Evolutionary conservation across 1,284 basidiomycete genomes (phyloP), one percentile per base, ranked within the genome.

Genomic region (Pulveroboletus sp.): DNA sequence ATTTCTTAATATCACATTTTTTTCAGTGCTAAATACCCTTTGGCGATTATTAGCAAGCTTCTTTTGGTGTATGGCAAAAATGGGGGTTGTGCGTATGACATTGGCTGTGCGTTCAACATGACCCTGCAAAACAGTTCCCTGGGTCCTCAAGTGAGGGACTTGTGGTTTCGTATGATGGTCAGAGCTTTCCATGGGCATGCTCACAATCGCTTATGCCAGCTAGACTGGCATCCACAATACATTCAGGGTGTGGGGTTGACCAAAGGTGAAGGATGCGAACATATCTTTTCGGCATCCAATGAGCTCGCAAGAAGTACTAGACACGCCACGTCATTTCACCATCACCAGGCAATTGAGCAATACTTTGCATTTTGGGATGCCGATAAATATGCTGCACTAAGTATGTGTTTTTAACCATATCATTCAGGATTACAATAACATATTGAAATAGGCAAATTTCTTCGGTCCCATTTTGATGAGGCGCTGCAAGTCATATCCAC

Each of bases 131-230:
- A 21, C 19, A 61, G 60, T 21, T 19, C 3, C 4, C 2, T 59
- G 1, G 41, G 50, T 2, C 9, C 35, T 3, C 24, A 12, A 29
- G 41, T 33, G 1, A 29, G 15, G 1, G 9, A 32, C 1, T 53
- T 56, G 9, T 32, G 41, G 2, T 8, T 61, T 1, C 36, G n/a
- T 0, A 41, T 65, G 0, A 61, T 65, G 53, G 58, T 64, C 10
- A 60, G 59, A 21, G 53, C 63, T 0, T 74, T 74, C 43, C 72
- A 74, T 52, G 63, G 71, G 0, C 66, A 70, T 47, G 65, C 64
- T 0, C 70, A 73, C 51, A 64, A 63, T 33, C 43, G 61, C 1
- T 2, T 15, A 2, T 60, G 58, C n/a, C 58, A 60, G 7, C 16
- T 60, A 0, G 19, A 53, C 1, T 60, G 56, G 56, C 58, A 59